Evolutionary conservation across 2,329 filamentous ascomycete species (phyloP), one percentile per base, ranked within the genome.

Genomic region (Cordyceps cateniannulata): DNA sequence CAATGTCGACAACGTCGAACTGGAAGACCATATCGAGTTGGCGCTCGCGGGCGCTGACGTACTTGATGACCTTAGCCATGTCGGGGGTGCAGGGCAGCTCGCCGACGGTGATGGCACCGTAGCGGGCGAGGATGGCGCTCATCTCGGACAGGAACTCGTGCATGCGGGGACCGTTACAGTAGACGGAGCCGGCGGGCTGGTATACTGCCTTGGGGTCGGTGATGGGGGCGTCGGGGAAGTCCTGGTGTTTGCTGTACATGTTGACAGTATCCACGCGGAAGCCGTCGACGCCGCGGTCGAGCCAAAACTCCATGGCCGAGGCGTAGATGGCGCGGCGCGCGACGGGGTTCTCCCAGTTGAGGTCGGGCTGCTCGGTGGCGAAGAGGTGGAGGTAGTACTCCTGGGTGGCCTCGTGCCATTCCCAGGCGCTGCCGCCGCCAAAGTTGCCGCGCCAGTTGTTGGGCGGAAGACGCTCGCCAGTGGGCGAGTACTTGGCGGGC

Each of bases 361-460:
- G 79, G 66, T 95, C 91, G 0, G 91, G 90, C 70, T 93, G 90
- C 65, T 90, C 85, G 5, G 81, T 82, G 7, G 87, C 85, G 71
- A 91, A 96, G 12, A 95, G 79, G 63, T 89, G 85, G 0, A 93
- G 82, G 67, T 91, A 93, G 71, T 91, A 93, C 72, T 93, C 87
- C 52, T 81, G 78, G 0, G 88, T 90, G n/a, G 73, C 70, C 65
- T 89, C 85, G 66, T 92, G 89, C 77, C 84, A 93, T 62, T 85
- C 77, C 89, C 88, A 91, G 0, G 81, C 84, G 58, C 81, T 82
- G 18, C 80, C 81, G 35, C 79, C 80, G 14, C 80, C 80, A 64
- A 85, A 89, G 74, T 79, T 84, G 76, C 73, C 82, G 65, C 74
- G 81, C 87, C 88, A 93, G 72, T 93, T 93, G 66, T 90, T 93